Base-by-base conservation (phyloP, 1,139 yeast genomes). In the Yamadazyma atlantica region DNA sequence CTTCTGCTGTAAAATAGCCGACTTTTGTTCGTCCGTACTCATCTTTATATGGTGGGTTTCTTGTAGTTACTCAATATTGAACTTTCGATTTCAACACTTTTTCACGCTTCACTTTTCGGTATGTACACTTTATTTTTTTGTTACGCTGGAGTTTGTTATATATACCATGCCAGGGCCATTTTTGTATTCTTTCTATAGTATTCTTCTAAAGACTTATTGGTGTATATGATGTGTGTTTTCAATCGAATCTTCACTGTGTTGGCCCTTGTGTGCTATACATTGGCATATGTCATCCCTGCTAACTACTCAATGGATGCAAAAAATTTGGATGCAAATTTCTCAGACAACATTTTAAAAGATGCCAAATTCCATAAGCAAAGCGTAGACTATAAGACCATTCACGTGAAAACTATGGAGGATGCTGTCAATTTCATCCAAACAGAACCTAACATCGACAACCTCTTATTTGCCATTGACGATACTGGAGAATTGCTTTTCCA, bases 1-100 rank as follows among this genome's bases (percentile, higher is more conserved):
- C 54, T 76, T 79, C 33, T 60, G 58, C 60, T 82, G 87, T 40
- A 81, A 71, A 40, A 60, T 70, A 54, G 69, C 73, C 10, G 75
- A 73, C 42, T 69, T 67, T 38, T 62, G 64, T 49, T 70, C 73
- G 49, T 69, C 69, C 26, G 57, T 30, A 32, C 33, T 40, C 46
- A 42, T n/a, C n/a, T n/a, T n/a, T n/a, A n/a, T n/a, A n/a, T 42
- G 31, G n/a, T 22, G 31, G 10, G 13, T 12, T 8, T 37, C 18
- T 28, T 30, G 6, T 13, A 21, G 30, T 29, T 23, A 15, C 22
- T 30, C 32, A 32, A n/a, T 38, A 26, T 18, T 14, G 9, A 27
- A 6, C 10, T 27, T 11, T 29, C 12, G 26, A 23, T 15, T 28
- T 16, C 16, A 14, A 15, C 8, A 9, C 16, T 28, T 14, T 16